These are phyloP conservation scores for Phlebopus sp. DNA, from an alignment of 1,284 basidiomycete genomes.

Conservation along the genomic window DNA sequence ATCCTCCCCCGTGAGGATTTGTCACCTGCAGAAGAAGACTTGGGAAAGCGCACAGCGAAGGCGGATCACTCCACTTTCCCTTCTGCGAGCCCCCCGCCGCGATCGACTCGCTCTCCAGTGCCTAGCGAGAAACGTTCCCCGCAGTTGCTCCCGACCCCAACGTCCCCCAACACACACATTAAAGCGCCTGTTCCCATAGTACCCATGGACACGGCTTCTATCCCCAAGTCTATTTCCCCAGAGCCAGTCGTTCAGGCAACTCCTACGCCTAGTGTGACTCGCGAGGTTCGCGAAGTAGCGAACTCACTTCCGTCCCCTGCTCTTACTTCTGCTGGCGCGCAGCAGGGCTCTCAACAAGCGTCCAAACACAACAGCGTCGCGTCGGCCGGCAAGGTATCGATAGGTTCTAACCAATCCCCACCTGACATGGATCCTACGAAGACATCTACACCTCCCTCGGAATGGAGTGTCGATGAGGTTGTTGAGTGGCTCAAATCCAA, in stretches of 20 bases:
- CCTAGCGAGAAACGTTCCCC: slow-evolving; percentile 18
- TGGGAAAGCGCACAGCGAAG: slow-evolving; percentile 42
- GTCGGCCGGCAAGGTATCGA: slow-evolving; percentile 19
- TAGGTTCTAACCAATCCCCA: slow-evolving; percentile 4
- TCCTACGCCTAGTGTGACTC: slow-evolving; percentile 15
- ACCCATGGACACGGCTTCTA: slow-evolving; percentile 15
- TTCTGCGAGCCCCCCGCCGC: slow-evolving; percentile 19
- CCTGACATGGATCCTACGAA: slow-evolving; percentile 18
- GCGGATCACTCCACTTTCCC: slow-evolving; percentile 41
- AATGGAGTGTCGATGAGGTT: slow-evolving; percentile 90
- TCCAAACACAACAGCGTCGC: slow-evolving; percentile 37
- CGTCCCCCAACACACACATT: slow-evolving; percentile 20
- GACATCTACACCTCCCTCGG: slow-evolving; percentile 47
- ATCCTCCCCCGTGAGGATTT: slow-evolving; percentile 23
- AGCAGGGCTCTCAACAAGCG: slow-evolving; percentile 23
- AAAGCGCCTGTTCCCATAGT: slow-evolving; percentile 22
- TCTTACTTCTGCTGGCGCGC: slow-evolving; percentile 32
- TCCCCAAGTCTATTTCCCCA: slow-evolving; percentile 18
- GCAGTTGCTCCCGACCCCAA: slow-evolving; percentile 13
- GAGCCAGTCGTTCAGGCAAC: slow-evolving; percentile 15
- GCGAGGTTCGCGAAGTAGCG: slow-evolving; percentile 18
- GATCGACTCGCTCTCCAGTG: slow-evolving; percentile 25
- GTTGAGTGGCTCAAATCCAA: slow-evolving; percentile 84
- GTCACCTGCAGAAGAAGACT: slow-evolving; percentile 36
- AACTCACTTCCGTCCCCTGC: slow-evolving; percentile 40